A percentile compares a stretch with the other conserved stretches of the same genome.
phyloP scores from a whole-genome alignment of 192 early-diverging fungal species.

The Backusella luteola region DNA sequence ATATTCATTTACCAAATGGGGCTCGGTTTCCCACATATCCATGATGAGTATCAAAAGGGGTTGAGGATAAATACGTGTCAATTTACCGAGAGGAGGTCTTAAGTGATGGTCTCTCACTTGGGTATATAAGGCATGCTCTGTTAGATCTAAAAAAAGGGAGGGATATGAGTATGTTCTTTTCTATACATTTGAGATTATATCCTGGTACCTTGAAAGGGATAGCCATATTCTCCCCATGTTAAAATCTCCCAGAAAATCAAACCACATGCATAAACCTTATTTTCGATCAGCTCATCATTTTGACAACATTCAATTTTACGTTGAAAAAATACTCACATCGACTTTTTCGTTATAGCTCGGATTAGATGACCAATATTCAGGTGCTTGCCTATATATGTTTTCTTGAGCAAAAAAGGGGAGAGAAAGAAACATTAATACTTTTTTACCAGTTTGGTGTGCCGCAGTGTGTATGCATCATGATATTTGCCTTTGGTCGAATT shows the following conservation, averaged over 20 bases:
- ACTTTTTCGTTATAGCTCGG: slow-evolving; percentile 77
- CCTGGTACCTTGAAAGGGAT: slow-evolving; percentile 55
- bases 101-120: background rate
- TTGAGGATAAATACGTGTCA: background rate
- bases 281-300: background rate
- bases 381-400: slow-evolving; percentile 48
- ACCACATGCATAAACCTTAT: slow-evolving; percentile 62
- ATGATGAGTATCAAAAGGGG: background rate
- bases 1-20: background rate
- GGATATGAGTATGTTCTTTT: no score
- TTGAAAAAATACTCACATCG: slow-evolving; percentile 4
- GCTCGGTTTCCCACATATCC: background rate
- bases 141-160: background rate
- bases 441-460: slow-evolving; percentile 71
- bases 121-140: background rate
- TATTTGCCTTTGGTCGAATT: slow-evolving; percentile 65
- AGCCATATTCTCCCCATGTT: slow-evolving; percentile 67
- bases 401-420: background rate
- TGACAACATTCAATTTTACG: background rate
- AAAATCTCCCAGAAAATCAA: slow-evolving; percentile 80
- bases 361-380: slow-evolving; percentile 72
- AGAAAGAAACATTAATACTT: background rate
- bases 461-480: slow-evolving; percentile 70
- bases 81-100: background rate
- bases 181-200: no score